Evolutionary conservation across 2,329 filamentous ascomycete species (phyloP), one percentile per base, ranked within the genome.

Genomic region (Teratosphaeria pseudoeucalypti): DNA sequence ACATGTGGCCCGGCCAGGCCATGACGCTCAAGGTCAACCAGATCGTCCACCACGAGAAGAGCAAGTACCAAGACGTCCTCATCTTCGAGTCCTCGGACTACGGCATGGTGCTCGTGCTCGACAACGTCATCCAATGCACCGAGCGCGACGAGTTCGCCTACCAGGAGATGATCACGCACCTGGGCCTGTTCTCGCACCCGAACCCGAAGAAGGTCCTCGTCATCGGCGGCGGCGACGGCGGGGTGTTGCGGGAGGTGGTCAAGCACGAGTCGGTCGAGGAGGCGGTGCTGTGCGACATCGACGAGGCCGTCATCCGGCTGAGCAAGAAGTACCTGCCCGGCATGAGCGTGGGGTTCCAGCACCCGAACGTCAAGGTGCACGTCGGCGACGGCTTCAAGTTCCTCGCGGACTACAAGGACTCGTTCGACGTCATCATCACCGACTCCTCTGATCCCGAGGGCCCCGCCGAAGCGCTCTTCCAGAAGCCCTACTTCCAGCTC

Each of bases 91-190:
- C 90, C 70, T 95, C 88, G 81, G 86, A 97, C 83, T 89, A 97
- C 77, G 94, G 94, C 77, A 95, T 86, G 73, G 92, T 97, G 63
- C 84, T 99, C 61, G 92, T 99, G 64, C 85, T 99, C 68, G 94
- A 99, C 84, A 97, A 97, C 75, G 94, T 96, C 75, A 96, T 99
- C 77, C 94, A 99, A 80, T 91, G 87, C 84, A 97, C 94, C 68
- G 94, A 99, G 85, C 87, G 92, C 67, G 91, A 99, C 74, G 94
- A 99, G 82, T 99, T 97, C 83, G 90, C 92, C 76, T 86, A 82
- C 65, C 94, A 99, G 83, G 94, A 99, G 85, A 99, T 99, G 94
- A 99, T 99, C 78, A 92, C 92, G 69, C 91, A 99, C 79, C 84
- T 99, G 68, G 94, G 91, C 78, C 90, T 99, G 88, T 94, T 95